Evolutionary conservation across 768 basidiomycete species (phyloP), one percentile per base, ranked within the genome.

Genomic region (Hypholoma sublateritium): DNA sequence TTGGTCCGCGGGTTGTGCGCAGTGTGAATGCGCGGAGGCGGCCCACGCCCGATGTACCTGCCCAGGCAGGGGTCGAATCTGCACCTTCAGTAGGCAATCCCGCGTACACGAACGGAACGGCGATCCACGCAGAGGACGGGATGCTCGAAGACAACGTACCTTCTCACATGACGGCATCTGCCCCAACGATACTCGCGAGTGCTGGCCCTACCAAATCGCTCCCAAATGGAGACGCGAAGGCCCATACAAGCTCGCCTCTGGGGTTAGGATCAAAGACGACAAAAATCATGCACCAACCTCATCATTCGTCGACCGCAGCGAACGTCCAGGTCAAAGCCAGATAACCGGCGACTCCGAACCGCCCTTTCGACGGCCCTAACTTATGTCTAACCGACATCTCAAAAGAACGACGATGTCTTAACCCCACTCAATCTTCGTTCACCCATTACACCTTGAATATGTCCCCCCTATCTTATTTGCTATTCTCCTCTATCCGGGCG

Each of bases 1-100:
- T 73, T 44, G 80, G 77, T 17, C 73, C 84, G 32, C 75, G 85
- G 62, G 73, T 86, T 51, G 79, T 86, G 53, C 73, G 81, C 61
- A 86, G 79, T 53, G 83, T 84, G n/a, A 80, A 73, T 12, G 74
- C 79, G 60, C 69, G 60, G 46, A 64, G 63, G 49, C 57, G 60
- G 54, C 61, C 51, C 9, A 57, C 57, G 5, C 52, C 62, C 1
- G 46, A 58, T 22, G 32, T 42, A 1, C 39, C 56, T 16, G 22
- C 55, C 32, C 43, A 59, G 36, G 41, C 50, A 44, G 45, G 19
- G 21, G 41, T 42, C 25, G 21, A 46, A 8, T 9, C 46, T 41
- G 13, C 28, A 11, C 46, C 54, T 13, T 35, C 42, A 12, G 16
- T 22, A 8, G 53, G 25, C n/a, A 35, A 35, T 19, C 5, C 37